Base-by-base conservation (phyloP, 208 protist species). In the Jaenimonas drosophilae region DNA sequence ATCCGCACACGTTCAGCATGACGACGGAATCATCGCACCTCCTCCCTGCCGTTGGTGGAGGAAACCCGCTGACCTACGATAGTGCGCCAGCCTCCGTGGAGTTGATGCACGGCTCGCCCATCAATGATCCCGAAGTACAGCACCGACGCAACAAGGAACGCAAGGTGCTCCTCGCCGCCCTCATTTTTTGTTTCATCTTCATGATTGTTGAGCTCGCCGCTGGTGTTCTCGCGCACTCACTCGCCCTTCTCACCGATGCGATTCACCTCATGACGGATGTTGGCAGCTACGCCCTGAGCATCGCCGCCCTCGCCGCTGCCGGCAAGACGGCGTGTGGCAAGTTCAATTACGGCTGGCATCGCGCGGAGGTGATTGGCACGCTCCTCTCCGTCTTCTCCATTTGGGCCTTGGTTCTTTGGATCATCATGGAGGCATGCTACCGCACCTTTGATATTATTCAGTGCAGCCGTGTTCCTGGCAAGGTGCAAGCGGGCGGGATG, bases 241-340 rank as follows among this genome's bases (percentile, higher is more conserved):
- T 96, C 3, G 89, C 89, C 0, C 64, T 96, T 9, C 82, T 96
- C 49, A 96, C 85, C 2, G 89, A 96, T 49, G 89, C 89, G 2
- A 72, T 84, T 2, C 89, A 96, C 56, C 48, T 96, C 2, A 42
- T 96, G 14, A 93, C 83, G 0, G 89, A 96, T 42, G 86, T 96
- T 2, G 88, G 82, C 24, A 75, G 79, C 25, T 87, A 93, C 55
- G 76, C 49, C 4, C 58, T 96, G 28, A 88, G 74, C 46, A 80
- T 94, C 23, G 81, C 76, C 29, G 82, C 86, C 3, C 73, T 93
- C 21, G 37, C 78, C 29, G 70, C 86, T 6, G 74, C 85, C 0
- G 54, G 81, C 11, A 62, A 64, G 21, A 47, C 58, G 3, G 76
- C 81, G 24, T 90, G 73, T 29, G 49, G 57, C 16, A 77, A 75